A percentile compares a stretch with the other conserved stretches of the same genome.
Evolutionary conservation across 1,139 yeast species (phyloP).

Genomic region (Zygosaccharomyces sapae): DNA sequence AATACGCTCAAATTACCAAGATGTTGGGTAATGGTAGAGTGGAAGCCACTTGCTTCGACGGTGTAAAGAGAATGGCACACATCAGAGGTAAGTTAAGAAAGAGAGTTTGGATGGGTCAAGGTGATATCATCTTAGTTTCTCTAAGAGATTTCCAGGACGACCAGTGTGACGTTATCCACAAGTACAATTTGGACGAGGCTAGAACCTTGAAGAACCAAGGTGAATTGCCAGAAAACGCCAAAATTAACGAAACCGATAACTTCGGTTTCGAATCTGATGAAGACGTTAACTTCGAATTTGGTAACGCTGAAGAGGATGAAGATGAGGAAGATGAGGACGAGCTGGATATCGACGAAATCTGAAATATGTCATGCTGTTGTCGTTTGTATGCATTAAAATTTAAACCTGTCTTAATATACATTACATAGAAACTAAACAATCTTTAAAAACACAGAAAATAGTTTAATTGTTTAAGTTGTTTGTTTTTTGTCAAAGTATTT

Average conservation of each 20-base stretch:
- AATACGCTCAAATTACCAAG: slow-evolving; percentile 95
- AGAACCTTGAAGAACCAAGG: slow-evolving; percentile 94
- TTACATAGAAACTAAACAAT: neutral
- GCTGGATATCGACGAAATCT: slow-evolving; percentile 52
- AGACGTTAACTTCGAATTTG: slow-evolving; percentile 97
- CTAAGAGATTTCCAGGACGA: slow-evolving; percentile 98
- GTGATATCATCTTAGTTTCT: slow-evolving; percentile 93
- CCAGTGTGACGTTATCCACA: slow-evolving; percentile 96
- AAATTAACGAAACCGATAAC: slow-evolving; percentile 96
- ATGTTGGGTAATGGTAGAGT: slow-evolving; percentile 98
- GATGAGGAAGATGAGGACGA: slow-evolving; percentile 72
- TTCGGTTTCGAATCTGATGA: slow-evolving; percentile 96
- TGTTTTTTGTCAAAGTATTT: neutral
- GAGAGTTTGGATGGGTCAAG: slow-evolving; percentile 99
- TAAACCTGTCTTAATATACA: slow-evolving; percentile 1
- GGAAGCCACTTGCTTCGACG: slow-evolving; percentile 93
- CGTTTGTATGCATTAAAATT: slow-evolving; percentile 5
- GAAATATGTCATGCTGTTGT: slow-evolving; percentile 8
- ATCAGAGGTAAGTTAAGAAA: slow-evolving; percentile 98
- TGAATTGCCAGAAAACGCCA: slow-evolving; percentile 93
- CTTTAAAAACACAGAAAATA: neutral
- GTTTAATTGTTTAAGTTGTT: neutral
- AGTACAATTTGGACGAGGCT: slow-evolving; percentile 96
- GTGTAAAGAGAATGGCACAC: slow-evolving; percentile 89
- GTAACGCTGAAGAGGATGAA: slow-evolving; percentile 82